Base-by-base conservation (phyloP, 2,329 filamentous ascomycete genomes). In the Xylaria polymorpha region DNA sequence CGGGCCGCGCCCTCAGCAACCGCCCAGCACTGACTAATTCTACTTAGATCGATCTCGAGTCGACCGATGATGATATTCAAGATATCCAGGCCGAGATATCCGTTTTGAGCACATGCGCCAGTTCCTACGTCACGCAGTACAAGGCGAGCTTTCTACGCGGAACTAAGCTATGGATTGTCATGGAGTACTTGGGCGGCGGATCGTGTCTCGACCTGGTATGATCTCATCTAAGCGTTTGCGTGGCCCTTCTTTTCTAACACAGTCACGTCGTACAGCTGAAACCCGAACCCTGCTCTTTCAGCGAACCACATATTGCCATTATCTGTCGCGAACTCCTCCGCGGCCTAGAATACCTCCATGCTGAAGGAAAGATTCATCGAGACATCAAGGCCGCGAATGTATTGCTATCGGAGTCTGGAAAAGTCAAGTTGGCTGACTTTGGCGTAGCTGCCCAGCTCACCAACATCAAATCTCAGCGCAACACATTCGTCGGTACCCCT, bases 61-160 rank as follows among this genome's bases (percentile, higher is more conserved):
- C 95, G 67, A 98, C 94, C 84, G 95, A 97, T 81, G 96, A 99
- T 83, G 96, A 99, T 79, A 97, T 99, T 68, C 92, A 94, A 80
- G 96, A 99, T 79, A 98, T 99, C 67, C 95, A 99, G 77, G 94
- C 97, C 78, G 96, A 99, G 80, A 98, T 99, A 74, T 92, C 94
- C 2, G 92, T 99, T 41, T 86, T 99, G 70, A 96, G 94, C 81
- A 98, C 96, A 62, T 99, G 96, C 84, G 92, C 92, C 74, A 98
- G 94, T 79, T 92, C 92, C 57, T 97, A 92, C 80, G 94, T 99
- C 74, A 98, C 96, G 18, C 93, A 97, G 79, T 99, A 99, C 86
- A 97, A 94, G 80, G 92, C 93, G 25, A 98, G 94, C 78, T 99
- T 98, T 80, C 87, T 98, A n/a, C 90, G 93, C 74, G 96, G 96